Base-by-base conservation (phyloP, 345 rosid genomes). In the Iberis pinnata region DNA sequence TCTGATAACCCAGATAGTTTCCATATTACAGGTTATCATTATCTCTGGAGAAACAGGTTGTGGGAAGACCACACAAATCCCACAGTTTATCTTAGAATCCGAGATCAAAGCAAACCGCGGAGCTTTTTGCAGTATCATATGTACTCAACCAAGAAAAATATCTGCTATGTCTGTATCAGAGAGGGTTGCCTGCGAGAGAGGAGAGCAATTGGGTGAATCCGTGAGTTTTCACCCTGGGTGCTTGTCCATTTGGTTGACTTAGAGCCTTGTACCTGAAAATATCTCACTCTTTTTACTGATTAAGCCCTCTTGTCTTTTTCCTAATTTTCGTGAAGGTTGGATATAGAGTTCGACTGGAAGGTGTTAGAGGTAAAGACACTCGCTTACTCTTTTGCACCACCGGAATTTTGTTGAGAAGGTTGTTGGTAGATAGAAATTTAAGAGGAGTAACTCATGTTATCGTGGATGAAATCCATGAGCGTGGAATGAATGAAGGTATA, bases 41-140 rank as follows among this genome's bases (percentile, higher is more conserved):
- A 62, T 89, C 68, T 89, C 94, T 45, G 97, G 96, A 41, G 90
- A 86, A 82, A 89, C 97, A 73, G 97, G 97, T 41, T 89, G 97
- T 57, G 97, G 96, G 65, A 89, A 89, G 79, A 89, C 97, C 54
- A 89, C 95, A n/a, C 96, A 89, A 54, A 73, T 89, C 74, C 97
- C 97, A 54, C 97, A 89, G 69, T 89, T 75, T 65, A 77, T 89
- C 47, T 71, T 89, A 64, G 97, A 89, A 73, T 76, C 94, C 29
- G 80, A 84, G 73, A 71, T 82, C 60, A 76, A 75, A 56, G 76
- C 80, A 71, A 67, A 48, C 25, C 74, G 61, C 0, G 97, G 97
- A 65, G 94, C 96, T 73, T 61, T 19, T 59, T 89, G 94, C 68
- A 86, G 76, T 63, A 79, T 89, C 61, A 78, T 89, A 60, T 89